phyloP scores from a whole-genome alignment of 495 filamentous ascomycete genomes.

The Talaromyces stipitatus region DNA sequence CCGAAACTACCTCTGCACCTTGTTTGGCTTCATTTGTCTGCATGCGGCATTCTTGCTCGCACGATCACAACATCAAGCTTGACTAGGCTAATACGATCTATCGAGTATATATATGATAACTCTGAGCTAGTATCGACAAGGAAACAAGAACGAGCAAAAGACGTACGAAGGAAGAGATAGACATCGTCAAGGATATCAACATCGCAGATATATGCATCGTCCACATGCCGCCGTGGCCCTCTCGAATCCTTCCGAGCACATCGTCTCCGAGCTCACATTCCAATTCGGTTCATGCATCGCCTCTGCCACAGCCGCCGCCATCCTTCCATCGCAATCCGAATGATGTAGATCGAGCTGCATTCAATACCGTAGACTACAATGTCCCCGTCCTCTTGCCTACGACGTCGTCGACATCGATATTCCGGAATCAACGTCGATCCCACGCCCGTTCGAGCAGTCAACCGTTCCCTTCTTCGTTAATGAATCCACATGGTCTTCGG shows the following conservation, averaged over 20 bases:
- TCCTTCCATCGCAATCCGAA: constrained; percentile 4
- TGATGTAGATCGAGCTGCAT: neutral
- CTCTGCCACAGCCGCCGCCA: constrained; percentile 9
- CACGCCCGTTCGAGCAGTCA: constrained; percentile 72
- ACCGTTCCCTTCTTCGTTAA: constrained; percentile 60
- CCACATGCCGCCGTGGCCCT: constrained; percentile 34
- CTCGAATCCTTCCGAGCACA: constrained; percentile 27
- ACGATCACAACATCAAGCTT: neutral
- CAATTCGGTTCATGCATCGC: constrained; percentile 8
- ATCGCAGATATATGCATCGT: constrained; percentile 7
- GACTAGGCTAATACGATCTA: neutral
- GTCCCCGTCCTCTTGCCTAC: constrained; percentile 15
- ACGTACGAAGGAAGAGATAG: neutral
- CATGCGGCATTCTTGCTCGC: constrained; percentile 3
- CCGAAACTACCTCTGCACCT: neutral
- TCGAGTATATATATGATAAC: neutral
- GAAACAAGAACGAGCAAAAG: neutral
- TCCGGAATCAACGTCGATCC: constrained; percentile 22
- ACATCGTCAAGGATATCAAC: neutral
- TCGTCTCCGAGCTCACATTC: constrained; percentile 16
- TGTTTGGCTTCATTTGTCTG: neutral
- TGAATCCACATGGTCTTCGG: constrained; percentile 45
- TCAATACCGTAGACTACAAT: constrained; percentile 20
- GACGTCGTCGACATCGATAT: constrained; percentile 9
- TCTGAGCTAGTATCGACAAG: neutral